phyloP scores from a whole-genome alignment of 2,329 filamentous ascomycete genomes.

The Dothistroma pini region DNA sequence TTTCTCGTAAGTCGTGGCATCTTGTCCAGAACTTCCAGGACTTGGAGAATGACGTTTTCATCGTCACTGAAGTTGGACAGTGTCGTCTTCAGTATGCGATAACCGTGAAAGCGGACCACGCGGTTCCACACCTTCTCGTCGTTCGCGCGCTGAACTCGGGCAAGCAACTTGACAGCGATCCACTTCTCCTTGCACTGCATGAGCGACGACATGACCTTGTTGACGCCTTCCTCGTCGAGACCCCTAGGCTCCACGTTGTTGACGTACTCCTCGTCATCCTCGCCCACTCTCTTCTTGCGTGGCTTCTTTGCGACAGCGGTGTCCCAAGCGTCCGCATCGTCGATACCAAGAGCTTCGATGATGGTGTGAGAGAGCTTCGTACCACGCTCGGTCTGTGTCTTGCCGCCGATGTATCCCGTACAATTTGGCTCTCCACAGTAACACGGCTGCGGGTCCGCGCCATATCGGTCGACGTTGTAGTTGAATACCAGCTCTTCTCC shows the following conservation, averaged over 20 bases:
- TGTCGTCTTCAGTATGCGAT: constrained; percentile 86
- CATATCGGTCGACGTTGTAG: constrained; percentile 98
- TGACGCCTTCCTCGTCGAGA: constrained; percentile 77
- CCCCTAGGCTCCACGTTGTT: constrained; percentile 78
- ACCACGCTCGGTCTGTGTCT: constrained; percentile 92
- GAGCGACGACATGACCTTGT: constrained; percentile 92
- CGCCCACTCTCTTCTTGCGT: constrained; percentile 84
- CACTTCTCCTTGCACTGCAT: constrained; percentile 99
- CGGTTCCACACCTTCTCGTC: constrained; percentile 83
- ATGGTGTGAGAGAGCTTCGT: constrained; percentile 86
- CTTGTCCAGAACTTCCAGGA: constrained; percentile 81
- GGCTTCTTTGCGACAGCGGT: constrained; percentile 84
- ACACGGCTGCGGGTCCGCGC: constrained; percentile 92
- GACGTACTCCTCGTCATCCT: constrained; percentile 94
- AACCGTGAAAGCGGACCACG: constrained; percentile 95
- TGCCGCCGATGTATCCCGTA: constrained; percentile 93
- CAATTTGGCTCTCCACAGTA: constrained; percentile 95
- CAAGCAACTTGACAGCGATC: constrained; percentile 93
- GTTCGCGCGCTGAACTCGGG: constrained; percentile 79
- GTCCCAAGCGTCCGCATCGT: constrained; percentile 89
- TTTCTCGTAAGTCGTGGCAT: constrained; percentile 91
- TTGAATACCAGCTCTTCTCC: constrained; percentile 98
- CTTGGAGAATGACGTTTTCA: constrained; percentile 81
- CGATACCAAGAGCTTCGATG: constrained; percentile 93
- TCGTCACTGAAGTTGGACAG: constrained; percentile 85